Conservation (phyloP, 768 basidiomycete genomes). For the Termitomyces sp. region DNA sequence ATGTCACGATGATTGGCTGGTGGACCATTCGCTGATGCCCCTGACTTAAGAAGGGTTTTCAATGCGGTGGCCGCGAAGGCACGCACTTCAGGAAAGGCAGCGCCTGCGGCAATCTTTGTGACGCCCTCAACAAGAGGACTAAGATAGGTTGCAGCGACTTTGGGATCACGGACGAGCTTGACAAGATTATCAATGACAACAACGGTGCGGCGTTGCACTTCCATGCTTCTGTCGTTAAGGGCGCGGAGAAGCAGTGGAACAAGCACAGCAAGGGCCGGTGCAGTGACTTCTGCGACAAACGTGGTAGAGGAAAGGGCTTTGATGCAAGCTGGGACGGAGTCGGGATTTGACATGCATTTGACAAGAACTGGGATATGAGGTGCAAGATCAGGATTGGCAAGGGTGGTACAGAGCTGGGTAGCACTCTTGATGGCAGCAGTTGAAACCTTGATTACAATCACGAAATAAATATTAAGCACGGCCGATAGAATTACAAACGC, state of each 20-base stretch:
- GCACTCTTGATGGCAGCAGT: slow-evolving; percentile 85
- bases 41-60: slow-evolving; percentile 73
- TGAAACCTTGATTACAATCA: slow-evolving; percentile 56
- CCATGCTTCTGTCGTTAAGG: slow-evolving; percentile 93
- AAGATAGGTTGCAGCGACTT: slow-evolving; percentile 84
- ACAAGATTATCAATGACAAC: slow-evolving; percentile 95
- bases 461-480: slow-evolving; percentile 1
- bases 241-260: slow-evolving; percentile 89
- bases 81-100: slow-evolving; percentile 90
- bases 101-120: slow-evolving; percentile 81
- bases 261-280: slow-evolving; percentile 93
- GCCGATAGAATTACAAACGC: slow-evolving; percentile 12
- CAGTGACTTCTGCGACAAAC: slow-evolving; percentile 95
- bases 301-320: slow-evolving; percentile 93
- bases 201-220: slow-evolving; percentile 90
- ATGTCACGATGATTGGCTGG: slow-evolving; percentile 70
- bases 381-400: slow-evolving; percentile 88
- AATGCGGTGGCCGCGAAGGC: slow-evolving; percentile 45
- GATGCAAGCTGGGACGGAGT: slow-evolving; percentile 85
- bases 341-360: slow-evolving; percentile 90
- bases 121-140: slow-evolving; percentile 87
- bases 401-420: slow-evolving; percentile 80
- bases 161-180: slow-evolving; percentile 91
- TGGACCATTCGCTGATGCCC: slow-evolving; percentile 70
- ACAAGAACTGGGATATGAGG: slow-evolving; percentile 88